Percentiles rank a stretch among this genome's conserved stretches.
These are phyloP conservation scores for Termitomyces sp. DNA, from an alignment of 768 basidiomycete genomes.

Conservation along the genomic window DNA sequence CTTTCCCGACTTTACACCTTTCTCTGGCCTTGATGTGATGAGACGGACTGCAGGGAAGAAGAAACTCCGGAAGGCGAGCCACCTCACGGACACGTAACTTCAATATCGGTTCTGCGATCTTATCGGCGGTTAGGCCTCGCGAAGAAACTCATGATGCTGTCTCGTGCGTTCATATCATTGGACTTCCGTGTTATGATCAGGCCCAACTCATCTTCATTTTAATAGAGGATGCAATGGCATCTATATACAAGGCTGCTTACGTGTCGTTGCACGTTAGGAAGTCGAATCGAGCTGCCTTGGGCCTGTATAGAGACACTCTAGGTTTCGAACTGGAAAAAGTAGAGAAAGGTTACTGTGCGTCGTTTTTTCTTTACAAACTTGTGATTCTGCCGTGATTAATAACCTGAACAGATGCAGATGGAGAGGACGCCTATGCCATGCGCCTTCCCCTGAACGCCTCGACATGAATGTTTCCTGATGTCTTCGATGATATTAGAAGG, in stretches of 20 bases:
- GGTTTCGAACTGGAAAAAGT: constrained; percentile 86
- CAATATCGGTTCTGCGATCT: constrained; percentile 88
- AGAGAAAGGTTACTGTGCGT: constrained; percentile 87
- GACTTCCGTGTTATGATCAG: not conserved
- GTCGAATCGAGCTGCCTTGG: constrained; percentile 89
- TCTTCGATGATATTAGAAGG: not conserved
- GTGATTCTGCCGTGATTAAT: not conserved
- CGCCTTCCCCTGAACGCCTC: constrained; percentile 47
- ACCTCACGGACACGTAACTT: constrained; percentile 92
- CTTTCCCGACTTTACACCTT: constrained; percentile 2
- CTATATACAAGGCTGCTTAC: constrained; percentile 77
- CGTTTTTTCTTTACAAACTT: not conserved
- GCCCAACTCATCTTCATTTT: not conserved
- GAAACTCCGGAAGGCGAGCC: constrained; percentile 54
- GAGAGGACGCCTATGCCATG: constrained; percentile 95
- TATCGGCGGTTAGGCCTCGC: constrained; percentile 90
- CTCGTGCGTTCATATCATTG: constrained; percentile 53
- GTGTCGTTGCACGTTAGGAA: constrained; percentile 93
- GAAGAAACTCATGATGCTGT: constrained; percentile 92
- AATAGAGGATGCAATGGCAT: constrained; percentile 87
- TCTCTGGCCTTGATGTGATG: constrained; percentile 8
- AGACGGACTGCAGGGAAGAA: constrained; percentile 49
- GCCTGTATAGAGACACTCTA: constrained; percentile 83
- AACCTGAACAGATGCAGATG: constrained; percentile 71
- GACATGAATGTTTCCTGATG: not conserved